Percentiles rank a stretch among this genome's conserved stretches.
Evolutionary conservation across 192 early-diverging fungal species (phyloP).

Genomic region (Diversispora epigaea): DNA sequence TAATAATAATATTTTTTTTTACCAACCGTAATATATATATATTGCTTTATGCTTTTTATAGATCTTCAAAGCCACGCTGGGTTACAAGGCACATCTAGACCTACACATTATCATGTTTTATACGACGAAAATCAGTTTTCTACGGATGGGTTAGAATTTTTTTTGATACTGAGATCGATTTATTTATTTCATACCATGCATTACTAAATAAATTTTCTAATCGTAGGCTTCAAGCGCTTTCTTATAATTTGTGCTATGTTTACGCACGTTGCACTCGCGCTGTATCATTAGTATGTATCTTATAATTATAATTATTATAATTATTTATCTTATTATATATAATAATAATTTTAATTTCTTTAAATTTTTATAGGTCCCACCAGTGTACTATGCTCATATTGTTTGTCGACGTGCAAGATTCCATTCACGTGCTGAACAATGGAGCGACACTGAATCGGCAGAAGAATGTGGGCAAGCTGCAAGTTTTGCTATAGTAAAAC

Average conservation of each 20-base stretch:
- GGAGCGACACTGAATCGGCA: conserved; percentile 42
- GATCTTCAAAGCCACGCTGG: conserved; percentile 86
- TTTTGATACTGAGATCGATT: not conserved
- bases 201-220: not conserved
- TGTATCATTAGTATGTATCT: conserved; percentile 67
- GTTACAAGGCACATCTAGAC: conserved; percentile 91
- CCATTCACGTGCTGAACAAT: conserved; percentile 69
- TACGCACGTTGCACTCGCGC: conserved; percentile 87
- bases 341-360: not conserved
- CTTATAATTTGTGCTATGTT: conserved; percentile 89
- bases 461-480: conserved; percentile 22
- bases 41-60: too few species aligned
- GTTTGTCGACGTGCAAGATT: conserved; percentile 85
- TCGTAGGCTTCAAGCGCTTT: conserved; percentile 72
- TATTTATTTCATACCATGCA: not conserved
- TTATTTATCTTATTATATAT: not conserved
- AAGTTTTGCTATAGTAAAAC: conserved; percentile 41
- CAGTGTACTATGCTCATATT: conserved; percentile 92
- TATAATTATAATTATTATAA: not conserved
- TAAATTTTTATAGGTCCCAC: conserved; percentile 51
- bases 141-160: conserved; percentile 49
- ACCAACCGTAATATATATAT: not conserved
- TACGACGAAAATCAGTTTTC: conserved; percentile 83
- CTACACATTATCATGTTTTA: conserved; percentile 90
- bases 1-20: not conserved